Base-by-base conservation (phyloP, 352 stramenopile species). In the Thraustochytrium sp. region DNA sequence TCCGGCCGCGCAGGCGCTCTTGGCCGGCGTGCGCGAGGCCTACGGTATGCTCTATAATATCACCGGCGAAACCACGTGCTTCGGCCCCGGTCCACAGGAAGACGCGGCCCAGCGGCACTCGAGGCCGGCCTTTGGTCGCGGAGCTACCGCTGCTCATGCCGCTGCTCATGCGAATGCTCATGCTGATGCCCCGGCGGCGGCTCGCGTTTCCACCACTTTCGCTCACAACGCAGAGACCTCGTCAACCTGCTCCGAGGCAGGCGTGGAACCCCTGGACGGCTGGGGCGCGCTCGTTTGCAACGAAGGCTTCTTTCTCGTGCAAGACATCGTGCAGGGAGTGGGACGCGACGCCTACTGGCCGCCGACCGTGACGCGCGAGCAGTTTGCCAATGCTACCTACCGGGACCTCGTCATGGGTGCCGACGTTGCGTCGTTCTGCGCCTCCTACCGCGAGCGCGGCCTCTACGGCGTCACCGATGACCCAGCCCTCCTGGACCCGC, bases 1-100 rank as follows among this genome's bases (percentile, higher is more conserved):
- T 23, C 40, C 40, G 13, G 31, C 18, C 13, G 62, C 36, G 0
- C 62, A 26, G 4, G 40, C 2, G 11, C 62, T 75, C 23, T 18
- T 75, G 1, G 16, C 23, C 38, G 68, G 68, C 51, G 31, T 80
- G 5, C 36, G 68, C 13, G 38, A 75, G 4, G 53, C 63, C 44
- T 80, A 80, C 8, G 51, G 42, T 23, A 80, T 80, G 68, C 42
- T 80, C 5, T 80, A 80, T 31, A 80, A 80, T 53, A 72, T 80
- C 3, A 80, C 68, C 31, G 68, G 68, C 18, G 51, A 40, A 18
- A 51, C 53, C 16, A 48, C 76, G 31, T 80, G 68, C 51, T 80
- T 65, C 42, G 38, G 40, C 68, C 54, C 18, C 5, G 5, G 5
- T 11, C 13, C 26, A 5, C 26, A 63, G 26, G 54, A 38, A 5